Evolutionary conservation across 306 rosid species (phyloP), one percentile per base, ranked within the genome.

Genomic region (Styphnolobium japonicum): DNA sequence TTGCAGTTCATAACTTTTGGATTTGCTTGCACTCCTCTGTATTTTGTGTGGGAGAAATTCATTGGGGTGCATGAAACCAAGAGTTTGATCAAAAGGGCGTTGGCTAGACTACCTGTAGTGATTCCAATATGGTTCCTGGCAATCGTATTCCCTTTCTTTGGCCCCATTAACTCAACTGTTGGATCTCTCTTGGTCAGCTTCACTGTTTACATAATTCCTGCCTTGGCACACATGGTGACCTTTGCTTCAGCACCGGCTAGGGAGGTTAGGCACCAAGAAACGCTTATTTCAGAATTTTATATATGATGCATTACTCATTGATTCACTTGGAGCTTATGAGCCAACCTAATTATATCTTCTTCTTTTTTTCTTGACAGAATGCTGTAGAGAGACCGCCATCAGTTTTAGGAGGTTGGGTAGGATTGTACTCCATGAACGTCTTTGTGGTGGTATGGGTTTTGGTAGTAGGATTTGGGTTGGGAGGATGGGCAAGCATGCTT

Each of bases 1-100:
- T 75, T 80, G 73, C 94, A 95, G 99, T 95, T 95, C 71, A 95
- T 95, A 75, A 95, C 99, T 4, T 95, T 95, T 85, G 99, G 99
- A 49, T 95, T 95, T 85, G 99, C 99, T 60, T 96, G 98, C 89
- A 96, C 98, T 7, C 99, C 98, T 8, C 85, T 96, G 74, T 96
- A 96, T 85, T 93, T 96, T 81, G 99, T 93, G 85, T 96, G 99
- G 99, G 99, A 96, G 91, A 96, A 93, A 83, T 89, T 90, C 80
- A 23, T 96, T 18, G 82, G 92, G 18, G 89, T 93, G 57, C 99
- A 96, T 69, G 93, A 93, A 48, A 93, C 98, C 21, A 96, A 91
- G 90, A 91, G 97, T 75, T 27, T 93, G 86, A 51, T 87, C 27
- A 96, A 91, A 80, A 91, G 94, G 79, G 98, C 98, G 34, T 58